These are phyloP conservation scores for Populus euphratica DNA, from an alignment of 345 rosid species.

Conservation along the genomic window DNA sequence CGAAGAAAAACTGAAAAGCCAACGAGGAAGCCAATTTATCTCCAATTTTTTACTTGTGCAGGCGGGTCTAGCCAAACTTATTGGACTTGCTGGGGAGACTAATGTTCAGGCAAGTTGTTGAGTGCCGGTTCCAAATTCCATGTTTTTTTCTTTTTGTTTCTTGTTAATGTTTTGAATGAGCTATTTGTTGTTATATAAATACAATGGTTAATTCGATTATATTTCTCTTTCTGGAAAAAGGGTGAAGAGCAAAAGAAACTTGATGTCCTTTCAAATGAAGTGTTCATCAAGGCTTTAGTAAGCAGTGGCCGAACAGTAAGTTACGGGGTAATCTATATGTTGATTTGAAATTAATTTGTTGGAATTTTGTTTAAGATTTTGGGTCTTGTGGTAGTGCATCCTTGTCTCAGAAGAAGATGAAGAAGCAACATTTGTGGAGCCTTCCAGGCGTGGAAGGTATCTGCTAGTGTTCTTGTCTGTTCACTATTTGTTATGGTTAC, in stretches of 20 bases:
- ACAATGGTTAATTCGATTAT: not conserved
- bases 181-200: not conserved
- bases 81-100: constrained; percentile 98
- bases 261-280: constrained; percentile 95
- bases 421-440: constrained; percentile 80
- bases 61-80: constrained; percentile 96
- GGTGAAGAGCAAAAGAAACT: constrained; percentile 99
- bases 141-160: not conserved
- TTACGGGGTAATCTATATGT: not conserved
- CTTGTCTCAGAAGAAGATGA: constrained; percentile 99
- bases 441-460: constrained; percentile 76
- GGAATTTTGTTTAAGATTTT: constrained; percentile 11
- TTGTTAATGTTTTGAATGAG: not conserved
- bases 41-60: constrained; percentile 27
- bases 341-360: not conserved
- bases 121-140: not conserved
- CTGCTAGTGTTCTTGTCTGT: constrained; percentile 10
- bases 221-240: constrained; percentile 23
- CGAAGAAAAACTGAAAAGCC: no score
- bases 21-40: not conserved
- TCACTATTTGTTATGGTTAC: not conserved
- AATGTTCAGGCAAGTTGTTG: constrained; percentile 68
- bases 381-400: constrained; percentile 55
- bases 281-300: constrained; percentile 81
- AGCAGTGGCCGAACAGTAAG: constrained; percentile 98